A percentile compares a stretch with the other conserved stretches of the same genome.
phyloP scores from a whole-genome alignment of 768 basidiomycete species.

The Piloderma croceum region DNA sequence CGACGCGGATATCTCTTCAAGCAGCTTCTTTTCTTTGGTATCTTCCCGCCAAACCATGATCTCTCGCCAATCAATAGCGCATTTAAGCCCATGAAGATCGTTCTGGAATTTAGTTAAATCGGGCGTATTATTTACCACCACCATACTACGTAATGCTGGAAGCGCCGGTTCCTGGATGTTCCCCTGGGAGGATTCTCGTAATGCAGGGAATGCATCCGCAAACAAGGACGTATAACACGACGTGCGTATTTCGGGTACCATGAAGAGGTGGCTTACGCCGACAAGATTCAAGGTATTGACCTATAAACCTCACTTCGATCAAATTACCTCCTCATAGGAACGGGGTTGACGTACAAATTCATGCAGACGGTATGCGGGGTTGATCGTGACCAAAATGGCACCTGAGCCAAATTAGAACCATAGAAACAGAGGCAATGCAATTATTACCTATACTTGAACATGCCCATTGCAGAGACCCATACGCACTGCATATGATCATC shows the following conservation, averaged over 20 bases:
- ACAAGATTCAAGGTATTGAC: slow-evolving; percentile 56
- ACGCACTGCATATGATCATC: slow-evolving; percentile 37
- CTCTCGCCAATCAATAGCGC: slow-evolving; percentile 67
- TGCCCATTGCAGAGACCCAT: slow-evolving; percentile 81
- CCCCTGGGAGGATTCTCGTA: slow-evolving; percentile 45
- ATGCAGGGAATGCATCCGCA: slow-evolving; percentile 49
- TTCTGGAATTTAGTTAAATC: slow-evolving; percentile 35
- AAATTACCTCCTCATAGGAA: not conserved
- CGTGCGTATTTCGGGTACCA: slow-evolving; percentile 62
- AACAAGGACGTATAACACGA: slow-evolving; percentile 63
- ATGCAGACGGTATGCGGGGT: slow-evolving; percentile 68
- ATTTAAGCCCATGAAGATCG: slow-evolving; percentile 36
- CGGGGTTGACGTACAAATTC: slow-evolving; percentile 53
- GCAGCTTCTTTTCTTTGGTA: slow-evolving; percentile 33
- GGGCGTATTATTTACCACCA: slow-evolving; percentile 60
- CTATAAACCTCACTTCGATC: slow-evolving; percentile 29
- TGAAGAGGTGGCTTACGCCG: slow-evolving; percentile 62
- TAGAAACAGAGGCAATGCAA: no score
- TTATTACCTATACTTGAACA: slow-evolving; percentile 78
- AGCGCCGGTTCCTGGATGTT: slow-evolving; percentile 52
- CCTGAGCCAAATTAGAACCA: no score
- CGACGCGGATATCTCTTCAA: slow-evolving; percentile 35
- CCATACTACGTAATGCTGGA: slow-evolving; percentile 57
- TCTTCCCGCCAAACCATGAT: slow-evolving; percentile 63
- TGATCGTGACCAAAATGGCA: slow-evolving; percentile 78